Conservation (phyloP, 768 basidiomycete genomes). For the Hirschioporus abietinus region DNA sequence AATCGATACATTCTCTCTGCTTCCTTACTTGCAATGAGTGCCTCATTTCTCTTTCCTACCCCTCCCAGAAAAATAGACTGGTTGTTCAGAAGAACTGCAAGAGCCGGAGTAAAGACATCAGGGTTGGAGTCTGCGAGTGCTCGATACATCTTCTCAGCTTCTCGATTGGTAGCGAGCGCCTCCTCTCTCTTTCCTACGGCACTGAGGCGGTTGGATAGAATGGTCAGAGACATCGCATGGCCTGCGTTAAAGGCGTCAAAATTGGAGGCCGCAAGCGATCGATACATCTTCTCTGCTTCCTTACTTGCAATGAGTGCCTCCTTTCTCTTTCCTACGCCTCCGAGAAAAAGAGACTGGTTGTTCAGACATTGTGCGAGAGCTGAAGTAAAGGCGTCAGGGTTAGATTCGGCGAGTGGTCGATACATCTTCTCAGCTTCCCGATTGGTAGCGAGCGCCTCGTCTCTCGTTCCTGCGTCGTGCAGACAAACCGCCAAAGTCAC, state of each 20-base stretch:
- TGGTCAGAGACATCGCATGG: constrained; percentile 10
- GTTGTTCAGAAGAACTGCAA: too few species aligned
- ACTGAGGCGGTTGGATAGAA: constrained; percentile 7
- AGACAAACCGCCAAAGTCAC: not conserved
- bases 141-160: not conserved
- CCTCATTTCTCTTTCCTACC: not conserved
- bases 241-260: constrained; percentile 7
- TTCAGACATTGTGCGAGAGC: constrained; percentile 2
- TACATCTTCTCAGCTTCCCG: constrained; percentile 9
- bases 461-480: constrained; percentile 1
- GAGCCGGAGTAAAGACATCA: not conserved
- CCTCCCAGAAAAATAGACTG: too few species aligned
- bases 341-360: constrained; percentile 4
- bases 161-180: constrained; percentile 5
- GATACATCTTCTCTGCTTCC: constrained; percentile 7
- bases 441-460: constrained; percentile 6
- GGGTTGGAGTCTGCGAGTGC: not conserved
- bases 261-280: not conserved
- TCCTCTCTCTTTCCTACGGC: constrained; percentile 9
- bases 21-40: constrained; percentile 8
- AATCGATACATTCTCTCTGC: constrained; percentile 8
- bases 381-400: constrained; percentile 3
- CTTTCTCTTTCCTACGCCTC: constrained; percentile 2
- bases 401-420: not conserved
- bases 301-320: constrained; percentile 10